Evolutionary conservation across 768 basidiomycete genomes (phyloP), one percentile per base, ranked within the genome.

Genomic region (Lentinula sp.): DNA sequence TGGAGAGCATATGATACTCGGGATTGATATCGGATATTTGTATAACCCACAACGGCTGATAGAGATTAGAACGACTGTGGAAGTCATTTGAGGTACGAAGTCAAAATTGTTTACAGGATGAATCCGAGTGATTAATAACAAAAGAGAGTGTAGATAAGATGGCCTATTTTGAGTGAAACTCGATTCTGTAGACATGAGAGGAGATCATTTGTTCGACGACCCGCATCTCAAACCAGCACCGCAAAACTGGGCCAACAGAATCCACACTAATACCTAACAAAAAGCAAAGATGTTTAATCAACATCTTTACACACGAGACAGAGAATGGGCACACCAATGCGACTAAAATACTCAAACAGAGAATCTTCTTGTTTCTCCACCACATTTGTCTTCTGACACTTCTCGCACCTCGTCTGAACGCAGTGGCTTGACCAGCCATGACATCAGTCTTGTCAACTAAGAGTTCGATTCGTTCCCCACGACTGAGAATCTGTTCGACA

Each of bases 391-490:
- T 78, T 43, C 93, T 76, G 21, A 88, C 87, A n/a, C 80, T 86
- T 46, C 93, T 78, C 15, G 95, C 95, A 5, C 95, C 95, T 55
- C 95, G 77, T 50, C 93, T 77, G 76, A 99, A 99, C 6, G 93
- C 93, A 3, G 91, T 92, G 4, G 96, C 94, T 73, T 98, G 95
- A 9, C 87, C 89, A 6, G 92, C 90, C 87, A 99, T 92, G 59
- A 82, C 89, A 70, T 98, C 95, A 32, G 97, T 99, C 80, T 97
- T 97, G 77, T 98, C 94, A 34, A 98, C 91, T 56, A 99, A 82
- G 16, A 98, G 80, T 71, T 98, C 96, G 65, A 99, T 93, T 57
- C 97, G 82, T 73, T 99, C 97, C 23, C 97, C 97, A 40, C 97
- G 82, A 57, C 85, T 89, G 45, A 99, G 83, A 64, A 98, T 96